phyloP scores from a whole-genome alignment of 75 land plant species.

The Chamaecyparis obtusa region DNA sequence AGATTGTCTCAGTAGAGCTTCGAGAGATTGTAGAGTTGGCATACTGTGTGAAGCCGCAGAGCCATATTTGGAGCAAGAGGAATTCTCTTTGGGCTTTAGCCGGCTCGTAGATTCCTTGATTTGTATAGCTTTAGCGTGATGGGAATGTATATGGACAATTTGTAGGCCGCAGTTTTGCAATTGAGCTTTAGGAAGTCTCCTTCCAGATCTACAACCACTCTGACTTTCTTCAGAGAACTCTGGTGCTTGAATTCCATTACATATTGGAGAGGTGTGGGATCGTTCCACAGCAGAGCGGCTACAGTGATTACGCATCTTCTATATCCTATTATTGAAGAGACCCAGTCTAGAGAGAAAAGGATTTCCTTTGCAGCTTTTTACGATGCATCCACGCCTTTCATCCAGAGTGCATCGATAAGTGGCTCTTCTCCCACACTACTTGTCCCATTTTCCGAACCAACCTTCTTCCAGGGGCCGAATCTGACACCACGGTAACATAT shows the following conservation, averaged over 20 bases:
- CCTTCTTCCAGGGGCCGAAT: background rate
- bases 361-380: no score
- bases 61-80: no score
- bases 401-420: slow-evolving; percentile 31
- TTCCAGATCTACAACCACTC: slow-evolving; percentile 27
- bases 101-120: no score
- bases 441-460: slow-evolving; percentile 32
- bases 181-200: slow-evolving; percentile 22
- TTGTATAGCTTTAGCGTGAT: no score
- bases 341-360: background rate
- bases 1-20: background rate
- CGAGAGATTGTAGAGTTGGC: background rate
- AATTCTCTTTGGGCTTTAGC: no score
- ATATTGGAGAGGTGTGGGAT: slow-evolving; percentile 22
- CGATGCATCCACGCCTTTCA: slow-evolving; percentile 42
- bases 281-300: slow-evolving; percentile 19
- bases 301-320: background rate
- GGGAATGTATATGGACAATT: slow-evolving; percentile 15
- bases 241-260: slow-evolving; percentile 7
- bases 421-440: slow-evolving; percentile 33
- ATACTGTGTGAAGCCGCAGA: background rate
- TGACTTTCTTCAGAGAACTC: slow-evolving; percentile 3
- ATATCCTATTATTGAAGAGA: background rate
- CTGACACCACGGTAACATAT: background rate
- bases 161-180: background rate